Conservation (phyloP, 148 eudicot genomes). For the Gaultheria prostrata region DNA sequence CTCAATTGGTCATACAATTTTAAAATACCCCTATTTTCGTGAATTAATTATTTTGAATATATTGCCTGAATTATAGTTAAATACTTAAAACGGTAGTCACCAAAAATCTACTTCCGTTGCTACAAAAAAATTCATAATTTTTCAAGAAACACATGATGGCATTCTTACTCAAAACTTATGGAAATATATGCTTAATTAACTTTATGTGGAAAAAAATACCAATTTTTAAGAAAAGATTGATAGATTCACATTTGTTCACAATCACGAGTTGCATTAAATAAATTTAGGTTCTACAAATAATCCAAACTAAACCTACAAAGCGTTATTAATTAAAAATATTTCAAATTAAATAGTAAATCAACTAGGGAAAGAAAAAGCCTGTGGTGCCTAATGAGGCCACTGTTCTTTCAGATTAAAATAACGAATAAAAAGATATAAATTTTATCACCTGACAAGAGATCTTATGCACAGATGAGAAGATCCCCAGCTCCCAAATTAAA, state of each 20-base stretch:
- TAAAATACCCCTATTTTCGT: not conserved
- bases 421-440: slow-evolving; percentile 7
- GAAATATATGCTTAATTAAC: not conserved
- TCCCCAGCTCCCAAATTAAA: slow-evolving; percentile 39
- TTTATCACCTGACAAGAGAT: slow-evolving; percentile 57
- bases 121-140: not conserved
- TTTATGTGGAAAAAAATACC: not conserved
- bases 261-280: not conserved
- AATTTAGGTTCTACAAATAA: not conserved
- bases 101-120: not conserved
- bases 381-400: not conserved
- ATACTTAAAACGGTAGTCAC: not conserved
- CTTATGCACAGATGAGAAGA: slow-evolving; percentile 56
- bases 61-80: not conserved
- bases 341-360: not conserved
- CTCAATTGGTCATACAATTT: not conserved
- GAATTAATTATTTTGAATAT: too few species aligned
- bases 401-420: not conserved
- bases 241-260: not conserved
- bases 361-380: not conserved
- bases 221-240: not conserved
- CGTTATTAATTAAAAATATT: not conserved
- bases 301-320: not conserved
- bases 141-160: not conserved
- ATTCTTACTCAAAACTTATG: not conserved